These are phyloP conservation scores for Inosperma sp. DNA, from an alignment of 768 basidiomycete genomes.

Conservation along the genomic window DNA sequence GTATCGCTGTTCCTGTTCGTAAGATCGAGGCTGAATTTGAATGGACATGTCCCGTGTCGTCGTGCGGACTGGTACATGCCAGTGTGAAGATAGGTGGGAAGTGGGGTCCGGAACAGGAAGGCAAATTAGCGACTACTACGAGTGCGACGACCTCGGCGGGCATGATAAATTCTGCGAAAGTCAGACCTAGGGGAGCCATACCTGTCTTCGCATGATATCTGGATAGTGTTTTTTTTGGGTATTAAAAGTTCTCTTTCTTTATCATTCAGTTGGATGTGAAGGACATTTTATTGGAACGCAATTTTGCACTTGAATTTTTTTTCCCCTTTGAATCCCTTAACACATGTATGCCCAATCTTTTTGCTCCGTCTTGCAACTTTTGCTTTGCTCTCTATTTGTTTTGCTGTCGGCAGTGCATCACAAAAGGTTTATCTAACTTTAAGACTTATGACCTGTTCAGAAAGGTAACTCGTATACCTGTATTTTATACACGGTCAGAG, in stretches of 20 bases:
- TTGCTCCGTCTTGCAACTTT: too few relatives aligned
- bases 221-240: neutral
- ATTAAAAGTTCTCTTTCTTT: neutral
- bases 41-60: conserved; percentile 63
- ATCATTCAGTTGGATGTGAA: neutral
- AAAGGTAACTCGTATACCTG: too few relatives aligned
- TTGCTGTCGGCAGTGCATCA: too few relatives aligned
- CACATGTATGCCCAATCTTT: too few relatives aligned
- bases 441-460: too few relatives aligned
- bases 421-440: too few relatives aligned
- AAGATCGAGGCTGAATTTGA: conserved; percentile 46
- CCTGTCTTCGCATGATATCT: conserved; percentile 38
- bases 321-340: too few relatives aligned
- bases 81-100: conserved; percentile 55
- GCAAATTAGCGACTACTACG: conserved; percentile 11
- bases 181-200: conserved; percentile 36
- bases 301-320: too few relatives aligned
- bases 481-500: too few relatives aligned
- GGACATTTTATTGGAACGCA: too few relatives aligned
- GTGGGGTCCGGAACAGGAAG: conserved; percentile 55
- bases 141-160: conserved; percentile 12
- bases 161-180: conserved; percentile 27
- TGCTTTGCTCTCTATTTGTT: too few relatives aligned
- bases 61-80: conserved; percentile 49
- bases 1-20: conserved; percentile 29